Conservation (phyloP, 805 yeast species). For the Wickerhamiella azyma region DNA sequence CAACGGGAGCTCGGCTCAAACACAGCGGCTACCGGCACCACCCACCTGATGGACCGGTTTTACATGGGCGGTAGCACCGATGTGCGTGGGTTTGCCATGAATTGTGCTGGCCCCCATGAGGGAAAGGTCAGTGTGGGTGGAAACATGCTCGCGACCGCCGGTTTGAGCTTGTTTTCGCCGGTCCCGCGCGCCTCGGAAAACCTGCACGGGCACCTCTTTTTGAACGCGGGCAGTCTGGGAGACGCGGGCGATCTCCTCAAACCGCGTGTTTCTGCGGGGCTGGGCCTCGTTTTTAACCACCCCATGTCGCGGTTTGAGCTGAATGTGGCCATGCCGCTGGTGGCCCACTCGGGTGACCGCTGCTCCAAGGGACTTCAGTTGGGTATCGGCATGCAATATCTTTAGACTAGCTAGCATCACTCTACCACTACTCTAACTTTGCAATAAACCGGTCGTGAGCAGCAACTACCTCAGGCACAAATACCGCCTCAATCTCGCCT, state of each 20-base stretch:
- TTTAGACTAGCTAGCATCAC: no score
- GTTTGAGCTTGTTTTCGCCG: constrained; percentile 43
- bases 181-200: constrained; percentile 43
- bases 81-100: constrained; percentile 53
- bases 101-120: constrained; percentile 53
- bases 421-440: not conserved
- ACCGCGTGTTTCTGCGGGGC: constrained; percentile 42
- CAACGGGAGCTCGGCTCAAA: constrained; percentile 8
- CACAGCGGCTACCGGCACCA: constrained; percentile 5
- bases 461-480: constrained; percentile 62
- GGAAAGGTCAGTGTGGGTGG: constrained; percentile 54
- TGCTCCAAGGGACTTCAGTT: constrained; percentile 53
- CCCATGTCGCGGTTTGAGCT: constrained; percentile 58
- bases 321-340: constrained; percentile 48
- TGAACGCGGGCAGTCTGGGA: constrained; percentile 50
- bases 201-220: constrained; percentile 47
- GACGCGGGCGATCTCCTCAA: constrained; percentile 8
- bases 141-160: constrained; percentile 40
- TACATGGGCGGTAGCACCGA: constrained; percentile 70
- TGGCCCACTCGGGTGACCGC: constrained; percentile 36
- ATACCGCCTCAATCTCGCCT: constrained; percentile 55
- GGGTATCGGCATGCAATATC: constrained; percentile 48
- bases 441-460: constrained; percentile 52
- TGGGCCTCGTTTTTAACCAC: constrained; percentile 48
- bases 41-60: constrained; percentile 68